Evolutionary conservation across 1,284 basidiomycete species (phyloP).

Genomic region (Singerocomus rubriflavus): DNA sequence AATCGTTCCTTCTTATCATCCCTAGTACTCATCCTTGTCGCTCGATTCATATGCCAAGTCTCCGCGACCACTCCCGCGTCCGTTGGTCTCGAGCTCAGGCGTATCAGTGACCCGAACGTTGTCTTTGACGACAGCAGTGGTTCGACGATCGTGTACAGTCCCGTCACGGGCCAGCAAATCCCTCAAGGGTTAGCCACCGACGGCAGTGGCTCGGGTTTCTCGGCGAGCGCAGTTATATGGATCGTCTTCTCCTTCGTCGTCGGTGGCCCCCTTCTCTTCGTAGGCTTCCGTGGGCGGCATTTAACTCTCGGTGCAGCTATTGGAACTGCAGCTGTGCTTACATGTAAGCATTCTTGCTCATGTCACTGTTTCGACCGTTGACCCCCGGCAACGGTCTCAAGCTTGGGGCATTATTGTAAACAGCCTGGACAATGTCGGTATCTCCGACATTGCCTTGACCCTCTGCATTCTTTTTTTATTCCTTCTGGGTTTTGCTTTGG

Average conservation of each 20-base stretch:
- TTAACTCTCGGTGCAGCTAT: slow-evolving; percentile 52
- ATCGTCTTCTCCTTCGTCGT: slow-evolving; percentile 48
- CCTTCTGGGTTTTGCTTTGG: slow-evolving; percentile 48
- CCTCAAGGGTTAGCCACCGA: slow-evolving; percentile 57
- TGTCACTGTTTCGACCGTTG: slow-evolving; percentile 1
- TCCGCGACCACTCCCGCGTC: slow-evolving; percentile 8
- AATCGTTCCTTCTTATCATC: slow-evolving; percentile 16
- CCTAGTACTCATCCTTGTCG: slow-evolving; percentile 15
- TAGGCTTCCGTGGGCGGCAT: slow-evolving; percentile 54
- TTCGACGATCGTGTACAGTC: slow-evolving; percentile 42
- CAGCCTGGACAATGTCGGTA: slow-evolving; percentile 43
- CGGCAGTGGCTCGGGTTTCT: slow-evolving; percentile 51
- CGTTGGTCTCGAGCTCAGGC: slow-evolving; percentile 16
- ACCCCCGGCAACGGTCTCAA: slow-evolving; percentile 22
- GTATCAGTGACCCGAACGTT: slow-evolving; percentile 25
- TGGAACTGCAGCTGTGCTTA: slow-evolving; percentile 47
- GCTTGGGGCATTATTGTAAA: slow-evolving; percentile 64
- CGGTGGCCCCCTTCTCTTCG: slow-evolving; percentile 52
- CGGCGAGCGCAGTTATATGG: slow-evolving; percentile 54
- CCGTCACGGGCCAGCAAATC: slow-evolving; percentile 40
- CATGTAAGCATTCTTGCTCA: slow-evolving; percentile 38
- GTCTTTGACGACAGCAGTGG: slow-evolving; percentile 40
- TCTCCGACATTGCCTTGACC: slow-evolving; percentile 52
- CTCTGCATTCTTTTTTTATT: slow-evolving; percentile 49
- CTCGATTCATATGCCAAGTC: slow-evolving; percentile 6